A percentile compares a stretch with the other conserved stretches of the same genome.
phyloP scores from a whole-genome alignment of 1,284 basidiomycete species.

The Pterula multifida region DNA sequence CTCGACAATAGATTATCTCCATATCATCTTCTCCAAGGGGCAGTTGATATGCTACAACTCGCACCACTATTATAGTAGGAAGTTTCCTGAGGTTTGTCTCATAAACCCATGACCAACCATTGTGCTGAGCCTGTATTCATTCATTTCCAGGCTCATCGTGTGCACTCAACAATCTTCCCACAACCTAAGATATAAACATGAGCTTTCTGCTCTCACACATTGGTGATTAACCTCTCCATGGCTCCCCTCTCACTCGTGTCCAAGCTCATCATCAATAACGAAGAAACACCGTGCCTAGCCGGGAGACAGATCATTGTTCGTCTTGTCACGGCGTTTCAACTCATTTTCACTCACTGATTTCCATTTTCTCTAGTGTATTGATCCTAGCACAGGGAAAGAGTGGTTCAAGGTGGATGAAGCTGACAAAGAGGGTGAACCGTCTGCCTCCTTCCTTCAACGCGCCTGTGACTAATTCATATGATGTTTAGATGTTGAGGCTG shows the following conservation, averaged over 20 bases:
- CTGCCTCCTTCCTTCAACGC: background rate
- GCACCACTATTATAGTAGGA: background rate
- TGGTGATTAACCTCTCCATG: no score
- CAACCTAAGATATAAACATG: background rate
- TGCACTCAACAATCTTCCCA: background rate
- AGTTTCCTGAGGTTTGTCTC: background rate
- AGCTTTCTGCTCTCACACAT: background rate
- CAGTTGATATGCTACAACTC: background rate
- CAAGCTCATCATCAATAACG: background rate
- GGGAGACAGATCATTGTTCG: background rate
- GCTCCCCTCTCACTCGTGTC: background rate
- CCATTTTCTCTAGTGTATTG: background rate
- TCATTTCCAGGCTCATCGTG: background rate
- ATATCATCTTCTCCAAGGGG: no score
- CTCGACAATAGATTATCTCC: no score
- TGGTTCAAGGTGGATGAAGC: constrained; percentile 2
- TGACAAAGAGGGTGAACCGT: background rate
- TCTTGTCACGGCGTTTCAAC: no score
- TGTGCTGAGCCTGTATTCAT: background rate
- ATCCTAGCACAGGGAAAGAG: background rate
- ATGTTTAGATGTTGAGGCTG: constrained; percentile 2
- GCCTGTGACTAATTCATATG: no score
- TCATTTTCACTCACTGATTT: no score
- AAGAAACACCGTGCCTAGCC: background rate
- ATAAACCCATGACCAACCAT: background rate